Evolutionary conservation across 257 asterid species (phyloP).

Genomic region (Echium plantagineum): DNA sequence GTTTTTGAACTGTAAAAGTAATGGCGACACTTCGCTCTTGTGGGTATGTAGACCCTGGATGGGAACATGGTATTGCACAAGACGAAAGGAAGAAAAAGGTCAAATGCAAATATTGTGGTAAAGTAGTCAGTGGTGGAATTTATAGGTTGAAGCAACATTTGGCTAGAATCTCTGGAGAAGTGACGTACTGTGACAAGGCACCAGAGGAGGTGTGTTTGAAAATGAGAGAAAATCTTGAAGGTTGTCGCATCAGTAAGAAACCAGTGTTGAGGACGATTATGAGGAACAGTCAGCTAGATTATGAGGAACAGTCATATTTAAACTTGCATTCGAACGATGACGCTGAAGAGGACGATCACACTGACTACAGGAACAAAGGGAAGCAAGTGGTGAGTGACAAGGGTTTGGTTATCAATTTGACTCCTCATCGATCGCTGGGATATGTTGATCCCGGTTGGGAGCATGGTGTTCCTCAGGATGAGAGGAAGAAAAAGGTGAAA

Average conservation of each 20-base stretch:
- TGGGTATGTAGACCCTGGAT: conserved; percentile 77
- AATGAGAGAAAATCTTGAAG: conserved; percentile 77
- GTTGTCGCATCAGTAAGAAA: conserved; percentile 70
- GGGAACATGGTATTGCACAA: conserved; percentile 92
- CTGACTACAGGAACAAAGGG: conserved; percentile 52
- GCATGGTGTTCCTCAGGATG: conserved; percentile 89
- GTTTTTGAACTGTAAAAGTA: conserved; percentile 24
- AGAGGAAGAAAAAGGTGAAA: conserved; percentile 86
- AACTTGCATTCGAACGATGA: conserved; percentile 44
- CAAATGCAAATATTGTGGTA: conserved; percentile 79
- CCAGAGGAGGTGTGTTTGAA: conserved; percentile 65
- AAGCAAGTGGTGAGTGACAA: conserved; percentile 51
- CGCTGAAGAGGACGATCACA: conserved; percentile 50
- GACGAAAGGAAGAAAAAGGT: conserved; percentile 86
- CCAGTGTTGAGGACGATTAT: no score
- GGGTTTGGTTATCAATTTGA: conserved; percentile 48
- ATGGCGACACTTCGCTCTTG: conserved; percentile 67
- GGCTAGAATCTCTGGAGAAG: conserved; percentile 86
- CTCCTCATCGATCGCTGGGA: conserved; percentile 84
- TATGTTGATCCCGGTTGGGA: conserved; percentile 97
- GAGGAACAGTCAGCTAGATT: conserved; percentile 55
- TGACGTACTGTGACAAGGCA: conserved; percentile 81
- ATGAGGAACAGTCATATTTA: conserved; percentile 63
- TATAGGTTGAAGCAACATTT: conserved; percentile 89
- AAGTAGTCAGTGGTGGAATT: conserved; percentile 89